phyloP scores from a whole-genome alignment of 2,329 filamentous ascomycete genomes.

The Botrytis tulipae region DNA sequence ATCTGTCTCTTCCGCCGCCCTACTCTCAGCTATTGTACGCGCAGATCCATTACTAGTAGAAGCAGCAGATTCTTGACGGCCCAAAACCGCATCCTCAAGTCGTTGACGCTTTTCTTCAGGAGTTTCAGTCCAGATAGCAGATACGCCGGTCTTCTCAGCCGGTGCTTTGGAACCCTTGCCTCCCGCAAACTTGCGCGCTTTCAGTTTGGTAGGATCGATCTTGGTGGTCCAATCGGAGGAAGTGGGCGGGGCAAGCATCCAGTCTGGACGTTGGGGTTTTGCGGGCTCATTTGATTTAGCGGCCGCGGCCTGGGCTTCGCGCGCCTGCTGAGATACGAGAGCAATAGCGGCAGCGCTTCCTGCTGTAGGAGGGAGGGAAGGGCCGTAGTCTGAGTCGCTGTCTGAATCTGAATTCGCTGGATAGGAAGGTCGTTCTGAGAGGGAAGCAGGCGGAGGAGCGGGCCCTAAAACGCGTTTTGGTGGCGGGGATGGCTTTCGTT shows the following conservation, averaged over 20 bases:
- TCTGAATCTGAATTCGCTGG: constrained; percentile 38
- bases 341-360: constrained; percentile 31
- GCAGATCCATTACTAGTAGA: constrained; percentile 1
- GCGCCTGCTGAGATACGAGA: constrained; percentile 1
- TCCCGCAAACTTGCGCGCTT: constrained; percentile 78
- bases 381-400: constrained; percentile 55
- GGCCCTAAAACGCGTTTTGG: constrained; percentile 39
- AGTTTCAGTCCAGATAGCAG: constrained; percentile 80
- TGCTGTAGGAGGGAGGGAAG: constrained; percentile 52
- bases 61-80: constrained; percentile 48
- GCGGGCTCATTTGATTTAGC: constrained; percentile 34
- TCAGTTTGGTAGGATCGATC: constrained; percentile 80
- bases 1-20: constrained; percentile 45
- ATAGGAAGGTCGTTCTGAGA: constrained; percentile 42
- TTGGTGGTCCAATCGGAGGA: constrained; percentile 53
- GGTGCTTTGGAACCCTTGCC: constrained; percentile 54
- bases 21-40: constrained; percentile 30
- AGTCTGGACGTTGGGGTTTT: constrained; percentile 71
- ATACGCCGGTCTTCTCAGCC: constrained; percentile 35
- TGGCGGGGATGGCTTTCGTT: constrained; percentile 1
- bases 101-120: constrained; percentile 82
- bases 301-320: constrained; percentile 10
- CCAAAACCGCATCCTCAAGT: constrained; percentile 78
- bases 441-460: constrained; percentile 44
- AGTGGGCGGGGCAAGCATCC: constrained; percentile 74